Evolutionary conservation across 1,284 basidiomycete species (phyloP).

Genomic region (Cystobasidiaceae sp.): DNA sequence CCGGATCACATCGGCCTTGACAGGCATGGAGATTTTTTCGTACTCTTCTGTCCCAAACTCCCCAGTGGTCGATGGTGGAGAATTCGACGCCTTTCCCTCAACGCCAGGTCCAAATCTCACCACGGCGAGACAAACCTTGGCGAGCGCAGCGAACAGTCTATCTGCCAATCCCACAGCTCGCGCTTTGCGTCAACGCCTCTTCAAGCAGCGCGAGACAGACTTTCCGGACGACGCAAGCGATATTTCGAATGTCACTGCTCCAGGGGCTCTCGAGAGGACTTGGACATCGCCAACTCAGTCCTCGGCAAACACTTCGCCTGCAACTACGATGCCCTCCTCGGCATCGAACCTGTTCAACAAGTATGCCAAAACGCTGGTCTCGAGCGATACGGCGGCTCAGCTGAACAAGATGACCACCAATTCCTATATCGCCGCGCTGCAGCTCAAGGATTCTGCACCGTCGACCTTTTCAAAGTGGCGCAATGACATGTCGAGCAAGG

Average conservation of each 20-base stretch:
- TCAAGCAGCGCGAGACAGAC: slow-evolving; percentile 3
- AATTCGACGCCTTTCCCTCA: neutral
- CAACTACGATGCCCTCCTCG: slow-evolving; percentile 17
- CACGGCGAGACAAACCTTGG: slow-evolving; percentile 1
- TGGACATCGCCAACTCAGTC: neutral
- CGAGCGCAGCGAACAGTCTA: neutral
- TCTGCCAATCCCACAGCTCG: slow-evolving; percentile 5
- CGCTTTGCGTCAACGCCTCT: slow-evolving; percentile 22
- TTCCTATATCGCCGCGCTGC: slow-evolving; percentile 21
- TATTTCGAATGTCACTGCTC: slow-evolving; percentile 14
- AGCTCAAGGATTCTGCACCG: slow-evolving; percentile 17
- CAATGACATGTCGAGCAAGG: slow-evolving; percentile 4
- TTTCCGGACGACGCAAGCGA: slow-evolving; percentile 28
- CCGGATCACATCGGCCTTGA: slow-evolving; percentile 16
- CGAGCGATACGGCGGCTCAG: slow-evolving; percentile 18
- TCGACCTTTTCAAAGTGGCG: slow-evolving; percentile 12
- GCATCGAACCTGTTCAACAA: slow-evolving; percentile 23
- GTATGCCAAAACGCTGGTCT: slow-evolving; percentile 15
- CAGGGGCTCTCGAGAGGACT: slow-evolving; percentile 2
- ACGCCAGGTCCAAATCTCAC: neutral
- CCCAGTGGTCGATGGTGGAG: neutral
- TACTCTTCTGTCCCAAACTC: slow-evolving; percentile 25
- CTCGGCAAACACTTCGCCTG: neutral
- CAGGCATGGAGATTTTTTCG: slow-evolving; percentile 17
- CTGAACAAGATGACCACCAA: slow-evolving; percentile 28